These are phyloP conservation scores for Phaeosphaeriaceae sp. DNA, from an alignment of 2,329 filamentous ascomycete species.

Conservation along the genomic window DNA sequence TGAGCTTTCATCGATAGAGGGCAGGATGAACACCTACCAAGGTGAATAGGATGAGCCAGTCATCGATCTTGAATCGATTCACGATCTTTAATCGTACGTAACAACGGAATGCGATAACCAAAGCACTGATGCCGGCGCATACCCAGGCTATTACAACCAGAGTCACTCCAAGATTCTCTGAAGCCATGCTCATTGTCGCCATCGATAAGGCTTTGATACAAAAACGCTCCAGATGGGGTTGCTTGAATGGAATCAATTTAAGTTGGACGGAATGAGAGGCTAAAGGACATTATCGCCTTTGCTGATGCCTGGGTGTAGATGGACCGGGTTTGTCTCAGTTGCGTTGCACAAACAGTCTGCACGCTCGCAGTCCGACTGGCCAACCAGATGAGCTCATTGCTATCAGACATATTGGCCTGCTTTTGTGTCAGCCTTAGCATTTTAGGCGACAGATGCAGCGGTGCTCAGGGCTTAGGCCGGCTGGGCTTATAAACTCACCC, in stretches of 20 bases:
- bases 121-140: background rate
- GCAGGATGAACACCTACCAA: background rate
- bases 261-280: background rate
- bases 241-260: background rate
- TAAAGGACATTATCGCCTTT: background rate
- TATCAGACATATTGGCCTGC: background rate
- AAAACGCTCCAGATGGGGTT: background rate
- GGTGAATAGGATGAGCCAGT: conserved; percentile 1
- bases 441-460: background rate
- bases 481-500: background rate
- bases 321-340: background rate
- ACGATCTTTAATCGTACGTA: conserved; percentile 1
- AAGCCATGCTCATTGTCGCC: background rate
- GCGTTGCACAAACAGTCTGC: background rate
- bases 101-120: background rate
- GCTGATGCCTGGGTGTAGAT: background rate
- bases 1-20: background rate
- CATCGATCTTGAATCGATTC: background rate
- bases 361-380: background rate
- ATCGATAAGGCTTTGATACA: background rate
- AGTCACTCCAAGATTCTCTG: background rate
- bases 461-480: background rate
- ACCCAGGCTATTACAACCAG: background rate
- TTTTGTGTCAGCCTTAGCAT: background rate
- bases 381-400: background rate